phyloP scores from a whole-genome alignment of 1,284 basidiomycete species.

The Tranzscheliella williamsii region DNA sequence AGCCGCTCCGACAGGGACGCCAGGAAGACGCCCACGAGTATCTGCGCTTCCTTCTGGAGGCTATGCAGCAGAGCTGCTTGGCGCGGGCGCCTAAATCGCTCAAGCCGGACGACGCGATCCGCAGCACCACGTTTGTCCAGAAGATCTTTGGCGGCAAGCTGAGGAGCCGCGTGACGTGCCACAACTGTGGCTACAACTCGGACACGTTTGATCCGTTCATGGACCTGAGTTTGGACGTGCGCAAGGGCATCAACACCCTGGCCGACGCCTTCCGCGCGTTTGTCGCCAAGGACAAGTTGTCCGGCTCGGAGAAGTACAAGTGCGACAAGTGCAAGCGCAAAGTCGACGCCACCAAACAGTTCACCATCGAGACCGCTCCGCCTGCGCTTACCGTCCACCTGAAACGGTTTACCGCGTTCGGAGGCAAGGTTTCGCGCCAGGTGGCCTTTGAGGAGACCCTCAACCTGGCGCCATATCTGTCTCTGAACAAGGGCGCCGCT shows the following conservation, averaged over 20 bases:
- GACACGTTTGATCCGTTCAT: constrained; percentile 96
- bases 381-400: constrained; percentile 92
- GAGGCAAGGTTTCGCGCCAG: constrained; percentile 69
- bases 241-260: constrained; percentile 69
- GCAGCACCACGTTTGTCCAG: constrained; percentile 91
- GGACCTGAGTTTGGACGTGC: constrained; percentile 70
- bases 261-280: constrained; percentile 81
- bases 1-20: constrained; percentile 82
- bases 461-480: constrained; percentile 81
- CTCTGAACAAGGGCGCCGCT: constrained; percentile 65
- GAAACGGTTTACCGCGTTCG: constrained; percentile 89
- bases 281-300: constrained; percentile 78
- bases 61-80: constrained; percentile 82
- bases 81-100: constrained; percentile 73
- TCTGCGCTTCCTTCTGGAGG: constrained; percentile 89
- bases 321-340: constrained; percentile 93
- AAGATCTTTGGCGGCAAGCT: constrained; percentile 89
- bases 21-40: constrained; percentile 99
- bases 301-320: constrained; percentile 93
- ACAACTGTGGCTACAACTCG: constrained; percentile 79
- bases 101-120: constrained; percentile 64
- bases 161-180: constrained; percentile 89
- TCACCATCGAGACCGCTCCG: constrained; percentile 85
- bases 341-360: constrained; percentile 83
- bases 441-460: constrained; percentile 79